Evolutionary conservation across 1,284 basidiomycete genomes (phyloP), one percentile per base, ranked within the genome.

Genomic region (Neolentinus lepideus): DNA sequence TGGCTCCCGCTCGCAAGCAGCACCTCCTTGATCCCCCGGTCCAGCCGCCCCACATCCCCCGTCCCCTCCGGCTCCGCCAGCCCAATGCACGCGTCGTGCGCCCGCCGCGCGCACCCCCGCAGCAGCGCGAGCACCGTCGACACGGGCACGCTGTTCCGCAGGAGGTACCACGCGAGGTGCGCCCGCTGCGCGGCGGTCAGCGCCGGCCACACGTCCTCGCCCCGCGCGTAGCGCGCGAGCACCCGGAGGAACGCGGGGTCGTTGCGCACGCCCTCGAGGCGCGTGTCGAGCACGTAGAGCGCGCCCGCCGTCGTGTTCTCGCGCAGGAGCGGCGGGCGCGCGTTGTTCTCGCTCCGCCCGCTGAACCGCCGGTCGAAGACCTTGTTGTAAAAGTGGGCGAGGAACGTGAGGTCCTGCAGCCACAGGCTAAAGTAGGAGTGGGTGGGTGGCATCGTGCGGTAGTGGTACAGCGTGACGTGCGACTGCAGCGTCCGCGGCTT

Each of bases 401-500:
- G 77, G 62, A 88, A 88, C 26, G 81, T 76, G 3, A 90, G 72
- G 64, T 91, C 88, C 59, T 88, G 84, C 36, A 88, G 66, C 11
- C 79, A 71, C 31, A 90, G 69, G 58, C 84, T 77, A 69, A 87
- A 88, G 63, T 80, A 84, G 8, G 73, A 75, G 3, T 78, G 79
- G 31, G 72, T 60, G 0, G 81, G 76, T 1, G 75, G 71, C 75
- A 85, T 81, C 46, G 70, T 74, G 50, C 89, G 84, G 60, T 83
- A 82, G 50, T 75, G 77, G 65, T 83, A 90, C 16, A 95, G 69
- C 0, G 81, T 81, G 1, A 93, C 72, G 67, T 95, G 90, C 0
- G 85, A 76, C 56, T 84, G 80, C 8, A 94, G 71, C 0, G 90
- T 84, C 58, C 84, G 81, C 2, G 86, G 83, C 66, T 97, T 96